Percentiles rank a stretch among this genome's conserved stretches.
Conservation (phyloP, 2,329 filamentous ascomycete species). For the Cladophialophora yegresii region DNA sequence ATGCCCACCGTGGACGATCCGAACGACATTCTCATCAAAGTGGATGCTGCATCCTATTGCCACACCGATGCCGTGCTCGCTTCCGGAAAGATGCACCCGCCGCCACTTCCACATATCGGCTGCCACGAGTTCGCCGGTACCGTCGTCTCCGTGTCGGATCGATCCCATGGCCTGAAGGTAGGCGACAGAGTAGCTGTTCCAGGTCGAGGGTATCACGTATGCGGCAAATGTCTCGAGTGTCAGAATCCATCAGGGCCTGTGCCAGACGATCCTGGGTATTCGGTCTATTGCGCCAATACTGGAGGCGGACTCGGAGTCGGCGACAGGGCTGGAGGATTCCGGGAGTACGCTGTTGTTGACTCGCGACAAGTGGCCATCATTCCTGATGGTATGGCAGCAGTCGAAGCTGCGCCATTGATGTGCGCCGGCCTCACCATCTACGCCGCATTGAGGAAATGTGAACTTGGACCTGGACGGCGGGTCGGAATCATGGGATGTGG, state of each 20-base stretch:
- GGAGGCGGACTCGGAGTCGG: conserved; percentile 53
- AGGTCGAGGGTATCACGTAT: conserved; percentile 23
- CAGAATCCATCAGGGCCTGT: conserved; percentile 15
- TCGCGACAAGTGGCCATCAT: conserved; percentile 32
- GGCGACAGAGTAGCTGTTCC: conserved; percentile 21
- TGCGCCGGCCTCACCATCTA: conserved; percentile 33
- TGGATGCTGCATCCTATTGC: conserved; percentile 53
- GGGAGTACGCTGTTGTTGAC: conserved; percentile 37
- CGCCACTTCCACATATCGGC: conserved; percentile 48
- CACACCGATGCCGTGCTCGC: conserved; percentile 49
- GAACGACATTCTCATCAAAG: conserved; percentile 50
- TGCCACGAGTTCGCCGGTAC: conserved; percentile 53
- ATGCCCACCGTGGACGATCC: conserved; percentile 46
- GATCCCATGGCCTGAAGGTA: conserved; percentile 5
- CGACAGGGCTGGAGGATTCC: conserved; percentile 32
- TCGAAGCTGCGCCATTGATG: conserved; percentile 29
- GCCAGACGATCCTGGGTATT: conserved; percentile 22
- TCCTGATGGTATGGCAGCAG: conserved; percentile 33
- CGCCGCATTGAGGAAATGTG: conserved; percentile 22
- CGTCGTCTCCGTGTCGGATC: conserved; percentile 39
- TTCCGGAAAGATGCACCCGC: conserved; percentile 41
- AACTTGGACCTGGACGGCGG: conserved; percentile 37
- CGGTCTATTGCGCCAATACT: conserved; percentile 51
- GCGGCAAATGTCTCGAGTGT: conserved; percentile 23
- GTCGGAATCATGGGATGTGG: conserved; percentile 71